Evolutionary conservation across 768 basidiomycete species (phyloP).

Genomic region (Russula sp.): DNA sequence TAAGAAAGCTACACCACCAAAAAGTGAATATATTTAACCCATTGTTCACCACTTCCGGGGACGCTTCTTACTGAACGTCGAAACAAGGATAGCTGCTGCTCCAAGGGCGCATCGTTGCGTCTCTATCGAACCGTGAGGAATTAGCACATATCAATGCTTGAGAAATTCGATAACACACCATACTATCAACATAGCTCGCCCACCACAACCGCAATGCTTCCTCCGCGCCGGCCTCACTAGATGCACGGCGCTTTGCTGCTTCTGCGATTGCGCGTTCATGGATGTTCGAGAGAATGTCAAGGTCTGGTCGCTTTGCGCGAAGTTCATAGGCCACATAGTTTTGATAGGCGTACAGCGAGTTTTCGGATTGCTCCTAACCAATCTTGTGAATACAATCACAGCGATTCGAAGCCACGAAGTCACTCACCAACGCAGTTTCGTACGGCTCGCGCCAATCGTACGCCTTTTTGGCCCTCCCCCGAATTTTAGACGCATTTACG

Average conservation of each 20-base stretch:
- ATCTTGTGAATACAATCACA: constrained; percentile 34
- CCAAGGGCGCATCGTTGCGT: constrained; percentile 48
- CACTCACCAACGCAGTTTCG: constrained; percentile 59
- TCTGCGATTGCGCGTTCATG: constrained; percentile 77
- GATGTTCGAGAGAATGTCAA: constrained; percentile 52
- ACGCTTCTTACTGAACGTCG: constrained; percentile 67
- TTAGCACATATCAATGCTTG: neutral
- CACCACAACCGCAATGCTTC: constrained; percentile 63
- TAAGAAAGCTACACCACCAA: constrained; percentile 46
- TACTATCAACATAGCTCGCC: constrained; percentile 65
- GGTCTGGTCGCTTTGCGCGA: constrained; percentile 55
- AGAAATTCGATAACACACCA: constrained; percentile 46
- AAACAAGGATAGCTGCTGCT: constrained; percentile 44
- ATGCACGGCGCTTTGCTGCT: constrained; percentile 57
- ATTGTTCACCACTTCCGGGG: constrained; percentile 72
- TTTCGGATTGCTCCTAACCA: constrained; percentile 30
- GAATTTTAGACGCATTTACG: constrained; percentile 71
- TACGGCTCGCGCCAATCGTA: constrained; percentile 61
- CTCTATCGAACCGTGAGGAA: constrained; percentile 32
- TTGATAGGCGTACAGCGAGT: constrained; percentile 58
- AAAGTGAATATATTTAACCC: constrained; percentile 73
- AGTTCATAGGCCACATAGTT: constrained; percentile 64
- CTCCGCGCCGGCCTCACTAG: constrained; percentile 55
- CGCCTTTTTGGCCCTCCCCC: constrained; percentile 55
- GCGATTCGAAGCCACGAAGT: neutral